phyloP scores from a whole-genome alignment of 345 rosid species.

The Citrus hindsii region DNA sequence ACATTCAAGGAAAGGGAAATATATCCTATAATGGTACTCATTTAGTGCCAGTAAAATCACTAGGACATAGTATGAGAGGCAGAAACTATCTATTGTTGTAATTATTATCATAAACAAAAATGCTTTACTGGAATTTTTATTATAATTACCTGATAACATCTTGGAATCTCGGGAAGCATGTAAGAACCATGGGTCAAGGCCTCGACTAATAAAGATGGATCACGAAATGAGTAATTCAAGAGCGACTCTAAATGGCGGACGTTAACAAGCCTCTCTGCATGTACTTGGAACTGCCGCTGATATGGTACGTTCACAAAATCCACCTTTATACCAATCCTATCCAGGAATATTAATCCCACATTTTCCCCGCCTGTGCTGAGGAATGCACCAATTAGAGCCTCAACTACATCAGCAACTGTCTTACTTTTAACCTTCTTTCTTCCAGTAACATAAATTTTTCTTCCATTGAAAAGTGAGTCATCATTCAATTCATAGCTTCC shows the following conservation, averaged over 20 bases:
- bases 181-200: conserved; percentile 94
- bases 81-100: neutral
- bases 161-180: conserved; percentile 81
- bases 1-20: neutral
- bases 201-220: conserved; percentile 71
- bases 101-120: neutral
- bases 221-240: conserved; percentile 52
- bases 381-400: conserved; percentile 83
- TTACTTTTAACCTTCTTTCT: conserved; percentile 53
- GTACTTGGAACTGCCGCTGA: conserved; percentile 24
- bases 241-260: conserved; percentile 45
- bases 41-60: neutral
- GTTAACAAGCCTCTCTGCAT: conserved; percentile 46
- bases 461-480: conserved; percentile 28
- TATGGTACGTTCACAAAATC: conserved; percentile 36
- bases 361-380: conserved; percentile 71
- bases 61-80: neutral
- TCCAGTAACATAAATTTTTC: conserved; percentile 41
- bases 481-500: conserved; percentile 30
- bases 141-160: conserved; percentile 77
- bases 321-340: conserved; percentile 67
- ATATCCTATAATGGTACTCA: neutral
- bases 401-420: conserved; percentile 79
- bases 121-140: neutral
- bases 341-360: conserved; percentile 56